Evolutionary conservation across 169 alveolate species (phyloP), one percentile per base, ranked within the genome.

Genomic region (Cryptosporidium felis): DNA sequence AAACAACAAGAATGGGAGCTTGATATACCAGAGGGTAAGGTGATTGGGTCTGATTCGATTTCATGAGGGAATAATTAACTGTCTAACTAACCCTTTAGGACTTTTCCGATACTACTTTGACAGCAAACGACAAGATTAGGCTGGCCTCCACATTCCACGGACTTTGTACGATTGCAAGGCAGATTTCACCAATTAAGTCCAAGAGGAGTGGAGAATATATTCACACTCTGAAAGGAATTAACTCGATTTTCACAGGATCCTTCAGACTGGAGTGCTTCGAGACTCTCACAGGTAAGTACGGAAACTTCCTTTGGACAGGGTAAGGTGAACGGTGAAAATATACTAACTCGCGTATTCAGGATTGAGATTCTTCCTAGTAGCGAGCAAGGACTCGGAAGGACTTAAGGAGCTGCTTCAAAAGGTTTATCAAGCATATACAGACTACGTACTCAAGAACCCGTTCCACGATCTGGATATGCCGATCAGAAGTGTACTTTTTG

Each of bases 131-230:
- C 80, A 93, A 91, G 9, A 95, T 96, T 62, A 88, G 98, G 44
- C 89, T 96, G 45, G 98, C 98, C 12, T 95, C 98, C 58, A 96
- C 98, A 60, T 93, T 96, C 53, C 98, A 96, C 89, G 98, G 98
- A 23, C 89, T 96, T 62, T 93, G 96, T 23, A 94, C 97, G 21
- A 96, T 96, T 18, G 95, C 98, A 28, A 93, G 95, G 32, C 93
- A 95, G 61, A 90, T 96, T 38, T 94, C 97, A 18, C 96, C 94
- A 14, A 58, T 88, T 49, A 80, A 81, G 80, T 36, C 53, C 80
- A 61, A 80, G 80, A 53, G 63, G 53, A 3, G 79, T 58, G 66
- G 82, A 88, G 40, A 56, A 53, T 41, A 60, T 67, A 60, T 92
- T 63, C 58, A 62, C 89, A 49, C 88, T 82, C 58, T 65, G 46